Base-by-base conservation (phyloP, 805 yeast species). In the Cyberlindnera mississippiensis region DNA sequence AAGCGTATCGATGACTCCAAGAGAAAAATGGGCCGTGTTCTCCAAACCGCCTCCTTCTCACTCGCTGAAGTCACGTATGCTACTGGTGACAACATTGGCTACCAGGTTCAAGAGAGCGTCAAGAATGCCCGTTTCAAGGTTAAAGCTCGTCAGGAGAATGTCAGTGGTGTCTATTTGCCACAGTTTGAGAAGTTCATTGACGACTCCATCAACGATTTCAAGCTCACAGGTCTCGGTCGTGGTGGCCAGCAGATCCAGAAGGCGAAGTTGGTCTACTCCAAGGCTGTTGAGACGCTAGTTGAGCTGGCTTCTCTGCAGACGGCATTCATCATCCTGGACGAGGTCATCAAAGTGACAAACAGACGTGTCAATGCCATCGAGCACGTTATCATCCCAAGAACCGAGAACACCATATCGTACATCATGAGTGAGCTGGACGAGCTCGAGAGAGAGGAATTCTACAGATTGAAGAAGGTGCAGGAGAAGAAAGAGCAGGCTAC, bases 321-420 rank as follows among this genome's bases (percentile, higher is more conserved):
- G 6, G 98, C 98, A 2, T 91, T 91, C 62, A 88, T 93, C 42
- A 91, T 91, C 52, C 76, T 91, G 57, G 99, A 93, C 67, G 99
- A 91, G 65, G 99, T 91, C 45, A 93, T 91, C 64, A 93, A 93
- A 66, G 96, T 93, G 46, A 91, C 99, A 41, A 91, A 91, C 67
- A 80, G 99, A 71, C 86, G 99, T 75, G 99, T 91, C 59, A 91
- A 91, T 63, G 98, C 99, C 49, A 91, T 91, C 66, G 99, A 91
- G 70, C 98, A 91, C 60, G 98, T 91, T 35, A 90, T 91, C 57
- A 91, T 91, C 47, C 99, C 99, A 53, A 79, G 98, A 67, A 93
- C 98, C 2, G 97, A 93, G 65, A 91, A 91, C 67, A 91, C 99
- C 22, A 91, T 91, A 58, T 69, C 75, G 40, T 80, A 91, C 68